These are phyloP conservation scores for Lachancea meyersii DNA, from an alignment of 805 yeast genomes.

Conservation along the genomic window DNA sequence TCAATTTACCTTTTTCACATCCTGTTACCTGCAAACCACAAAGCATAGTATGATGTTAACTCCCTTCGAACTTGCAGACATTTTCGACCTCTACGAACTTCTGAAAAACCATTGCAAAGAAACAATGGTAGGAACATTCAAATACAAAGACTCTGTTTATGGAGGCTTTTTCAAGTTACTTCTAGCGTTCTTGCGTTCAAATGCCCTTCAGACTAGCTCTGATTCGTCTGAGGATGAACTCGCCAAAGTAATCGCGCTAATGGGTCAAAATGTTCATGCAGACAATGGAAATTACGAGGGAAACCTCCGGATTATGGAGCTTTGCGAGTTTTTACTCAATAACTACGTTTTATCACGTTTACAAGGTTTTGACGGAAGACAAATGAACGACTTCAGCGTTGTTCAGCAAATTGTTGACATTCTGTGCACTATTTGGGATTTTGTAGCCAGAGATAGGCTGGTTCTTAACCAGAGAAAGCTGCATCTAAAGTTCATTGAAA, in stretches of 20 bases:
- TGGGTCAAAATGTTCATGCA: constrained; percentile 15
- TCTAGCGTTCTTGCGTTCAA: constrained; percentile 14
- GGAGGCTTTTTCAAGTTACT: constrained; percentile 26
- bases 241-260: constrained; percentile 11
- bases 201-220: constrained; percentile 12
- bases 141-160: constrained; percentile 27
- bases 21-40: constrained; percentile 16
- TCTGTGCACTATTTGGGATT: constrained; percentile 49
- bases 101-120: constrained; percentile 7
- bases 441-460: constrained; percentile 51
- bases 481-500: constrained; percentile 51
- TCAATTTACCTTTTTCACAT: constrained; percentile 29
- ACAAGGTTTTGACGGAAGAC: not conserved
- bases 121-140: constrained; percentile 17
- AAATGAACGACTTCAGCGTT: constrained; percentile 7
- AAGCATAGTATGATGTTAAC: constrained; percentile 7
- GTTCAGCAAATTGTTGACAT: constrained; percentile 31
- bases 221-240: constrained; percentile 14
- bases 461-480: constrained; percentile 58
- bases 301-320: constrained; percentile 17
- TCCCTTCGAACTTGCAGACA: constrained; percentile 12
- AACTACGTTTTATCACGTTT: constrained; percentile 10
- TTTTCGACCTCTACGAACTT: constrained; percentile 13
- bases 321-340: constrained; percentile 17
- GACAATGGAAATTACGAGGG: constrained; percentile 27